Evolutionary conservation across 202 grass and related monocot genomes (phyloP), one percentile per base, ranked within the genome.

Genomic region (Panicum virgatum): DNA sequence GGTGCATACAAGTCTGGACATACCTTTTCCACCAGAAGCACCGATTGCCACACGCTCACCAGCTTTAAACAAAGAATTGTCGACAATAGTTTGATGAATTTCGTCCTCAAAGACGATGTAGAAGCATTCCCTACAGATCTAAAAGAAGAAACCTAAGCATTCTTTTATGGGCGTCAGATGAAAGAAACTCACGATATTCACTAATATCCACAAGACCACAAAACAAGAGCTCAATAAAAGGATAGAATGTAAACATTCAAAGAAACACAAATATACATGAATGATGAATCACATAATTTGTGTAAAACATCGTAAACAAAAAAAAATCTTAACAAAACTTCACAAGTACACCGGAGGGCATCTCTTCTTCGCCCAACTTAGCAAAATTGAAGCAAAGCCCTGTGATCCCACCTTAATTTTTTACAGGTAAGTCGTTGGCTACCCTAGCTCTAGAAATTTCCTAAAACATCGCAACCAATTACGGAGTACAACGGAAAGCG

Each of bases 21-120:
- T 79, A 99, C 93, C 91, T 96, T 99, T 99, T 66, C 96, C 96
- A 80, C 92, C 92, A 62, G 96, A 98, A 91, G 96, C 96, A 86
- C 88, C 91, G 15, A 99, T 93, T 75, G 96, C 93, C 80, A 99
- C 86, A 69, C 96, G 89, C 45, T 99, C 93, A 34, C 92, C 91
- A 22, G 78, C 66, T 87, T 92, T 99, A 80, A 99, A 99, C 62
- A 99, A 79, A 85, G 80, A 82, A 75, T 89, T 99, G 30, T 93
- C 83, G 46, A 96, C 67, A 40, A 96, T 99, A 52, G 92, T 88
- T 77, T 43, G 79, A 82, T 98, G 96, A 65, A 98, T 98, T 77
- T 99, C 96, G 15, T 96, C 93, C 87, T 99, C 96, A 72, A 99
- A 99, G 62, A 92, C 81, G 47, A 70, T 38, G 64, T 96, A 96